Evolutionary conservation across 208 protist genomes (phyloP), one percentile per base, ranked within the genome.

Genomic region (Naegleria fowleri): DNA sequence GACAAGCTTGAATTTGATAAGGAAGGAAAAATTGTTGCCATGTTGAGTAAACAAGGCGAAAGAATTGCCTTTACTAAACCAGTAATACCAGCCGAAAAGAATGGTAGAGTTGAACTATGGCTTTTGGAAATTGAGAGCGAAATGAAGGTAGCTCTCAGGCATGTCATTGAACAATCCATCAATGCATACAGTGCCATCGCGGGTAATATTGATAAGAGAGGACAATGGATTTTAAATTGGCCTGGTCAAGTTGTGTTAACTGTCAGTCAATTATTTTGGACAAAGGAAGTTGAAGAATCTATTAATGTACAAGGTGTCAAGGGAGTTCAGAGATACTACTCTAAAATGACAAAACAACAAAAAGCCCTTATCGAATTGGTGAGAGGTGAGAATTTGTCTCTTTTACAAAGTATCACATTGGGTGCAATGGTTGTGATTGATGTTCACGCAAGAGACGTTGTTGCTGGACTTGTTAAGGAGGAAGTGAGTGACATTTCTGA

Each of bases 71-170:
- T 98, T 51, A 90, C 94, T n/a, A 94, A 95, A 86, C 94, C 93
- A 79, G 93, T 98, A 25, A 97, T 97, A 93, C 96, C 96, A 25
- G 93, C 94, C 86, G 96, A 97, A 55, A 92, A 96, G 91, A 93
- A 94, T 91, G 98, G 97, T 91, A 95, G 96, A 91, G 97, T 99
- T 19, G 98, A 99, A 94, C 92, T 97, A 43, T 99, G 98, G 98
- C 93, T 99, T 58, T 93, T 96, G 90, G 95, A 95, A 59, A 96
- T 98, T 75, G 97, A 99, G 92, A 94, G 92, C 11, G 93, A 95
- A 83, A 99, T 99, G 97, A 96, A 95, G 91, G 95, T 96, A 36
- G 95, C 96, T 16, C 92, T 98, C 22, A 94, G 96, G 38, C 96
- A 98, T 67, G 94, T 96, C 92, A 94, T 97, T 76, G 95, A 92